These are phyloP conservation scores for Metarhizium robertsii DNA, from an alignment of 2,329 filamentous ascomycete species.

Conservation along the genomic window DNA sequence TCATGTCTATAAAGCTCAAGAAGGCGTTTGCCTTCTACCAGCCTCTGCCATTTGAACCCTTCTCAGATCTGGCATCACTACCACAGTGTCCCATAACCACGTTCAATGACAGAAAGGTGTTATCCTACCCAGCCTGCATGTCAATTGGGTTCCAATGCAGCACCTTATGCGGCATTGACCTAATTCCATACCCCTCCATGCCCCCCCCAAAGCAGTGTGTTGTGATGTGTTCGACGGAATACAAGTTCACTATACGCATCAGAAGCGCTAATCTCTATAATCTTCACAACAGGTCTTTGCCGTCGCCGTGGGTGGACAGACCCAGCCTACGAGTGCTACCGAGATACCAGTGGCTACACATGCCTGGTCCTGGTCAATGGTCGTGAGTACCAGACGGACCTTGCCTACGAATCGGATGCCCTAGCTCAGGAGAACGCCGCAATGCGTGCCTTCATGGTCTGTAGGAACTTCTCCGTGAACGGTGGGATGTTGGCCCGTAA, in stretches of 20 bases:
- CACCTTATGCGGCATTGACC: conserved; percentile 14
- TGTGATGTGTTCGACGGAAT: background rate
- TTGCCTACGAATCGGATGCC: conserved; percentile 70
- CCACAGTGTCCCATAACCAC: background rate
- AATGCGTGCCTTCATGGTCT: conserved; percentile 95
- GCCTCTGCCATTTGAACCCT: background rate
- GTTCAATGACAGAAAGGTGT: background rate
- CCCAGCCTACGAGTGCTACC: conserved; percentile 78
- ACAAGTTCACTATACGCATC: background rate
- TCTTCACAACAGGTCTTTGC: conserved; percentile 64
- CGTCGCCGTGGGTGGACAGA: conserved; percentile 89
- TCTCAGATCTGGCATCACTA: background rate
- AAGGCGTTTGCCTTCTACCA: background rate
- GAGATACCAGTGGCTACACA: conserved; percentile 64
- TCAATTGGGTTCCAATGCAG: conserved; percentile 27
- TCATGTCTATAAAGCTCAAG: background rate
- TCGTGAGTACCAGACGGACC: conserved; percentile 88
- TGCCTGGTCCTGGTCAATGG: conserved; percentile 94
- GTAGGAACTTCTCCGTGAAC: conserved; percentile 94
- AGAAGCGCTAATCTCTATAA: background rate
- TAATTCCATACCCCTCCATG: background rate
- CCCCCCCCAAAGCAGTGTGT: background rate
- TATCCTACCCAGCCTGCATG: conserved; percentile 4
- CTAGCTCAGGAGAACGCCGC: conserved; percentile 89
- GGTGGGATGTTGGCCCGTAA: conserved; percentile 77